Percentiles rank a stretch among this genome's conserved stretches.
phyloP scores from a whole-genome alignment of 23 red algal species.

The Gracilaria domingensis region DNA sequence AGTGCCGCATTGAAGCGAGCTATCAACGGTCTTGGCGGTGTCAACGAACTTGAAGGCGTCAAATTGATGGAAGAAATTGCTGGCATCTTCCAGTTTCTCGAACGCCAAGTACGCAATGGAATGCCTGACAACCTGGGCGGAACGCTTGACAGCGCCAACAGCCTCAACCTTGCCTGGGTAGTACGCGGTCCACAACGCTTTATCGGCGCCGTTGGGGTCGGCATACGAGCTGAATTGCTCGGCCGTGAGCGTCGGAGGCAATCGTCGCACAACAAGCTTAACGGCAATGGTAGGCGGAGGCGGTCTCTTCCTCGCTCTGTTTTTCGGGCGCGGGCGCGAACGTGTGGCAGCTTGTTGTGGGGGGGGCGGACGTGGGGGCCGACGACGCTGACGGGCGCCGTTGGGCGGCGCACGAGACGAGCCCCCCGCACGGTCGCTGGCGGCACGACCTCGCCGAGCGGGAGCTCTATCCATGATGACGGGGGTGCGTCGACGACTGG shows the following conservation, averaged over 20 bases:
- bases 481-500: background rate
- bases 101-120: constrained; percentile 66
- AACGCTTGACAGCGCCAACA: constrained; percentile 53
- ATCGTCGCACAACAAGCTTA: constrained; percentile 61
- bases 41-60: constrained; percentile 49
- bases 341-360: constrained; percentile 7
- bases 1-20: constrained; percentile 7
- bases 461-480: constrained; percentile 30
- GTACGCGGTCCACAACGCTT: constrained; percentile 49
- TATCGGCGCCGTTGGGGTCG: constrained; percentile 40
- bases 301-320: constrained; percentile 21
- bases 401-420: background rate
- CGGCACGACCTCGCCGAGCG: constrained; percentile 27
- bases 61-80: constrained; percentile 30
- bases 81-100: constrained; percentile 49
- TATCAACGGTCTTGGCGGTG: constrained; percentile 31
- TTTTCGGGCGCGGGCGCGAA: constrained; percentile 56
- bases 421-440: background rate
- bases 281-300: constrained; percentile 42
- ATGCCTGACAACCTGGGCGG: constrained; percentile 51
- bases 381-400: constrained; percentile 21
- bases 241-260: constrained; percentile 63
- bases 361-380: background rate
- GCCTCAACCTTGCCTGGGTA: constrained; percentile 52
- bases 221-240: constrained; percentile 38